A percentile compares a stretch with the other conserved stretches of the same genome.
Evolutionary conservation across 805 yeast species (phyloP).

Genomic region (Barnettozyma wickerhamii): DNA sequence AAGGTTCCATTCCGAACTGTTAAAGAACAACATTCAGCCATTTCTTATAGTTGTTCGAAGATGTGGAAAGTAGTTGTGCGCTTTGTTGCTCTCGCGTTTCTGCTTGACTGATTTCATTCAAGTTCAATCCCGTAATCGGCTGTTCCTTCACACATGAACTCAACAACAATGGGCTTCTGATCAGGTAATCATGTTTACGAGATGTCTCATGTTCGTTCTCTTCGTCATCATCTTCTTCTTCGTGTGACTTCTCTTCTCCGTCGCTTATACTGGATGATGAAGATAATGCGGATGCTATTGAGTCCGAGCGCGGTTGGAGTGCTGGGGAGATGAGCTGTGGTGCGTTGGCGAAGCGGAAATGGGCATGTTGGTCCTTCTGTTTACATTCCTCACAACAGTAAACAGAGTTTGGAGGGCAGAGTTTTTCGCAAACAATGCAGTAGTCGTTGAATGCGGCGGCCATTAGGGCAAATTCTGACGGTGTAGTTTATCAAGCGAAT

Average conservation of each 20-base stretch:
- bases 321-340: conserved; percentile 28
- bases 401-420: conserved; percentile 37
- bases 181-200: conserved; percentile 25
- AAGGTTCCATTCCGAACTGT: not conserved
- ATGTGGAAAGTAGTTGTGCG: conserved; percentile 22
- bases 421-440: conserved; percentile 55
- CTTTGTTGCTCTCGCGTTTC: conserved; percentile 17
- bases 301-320: conserved; percentile 25
- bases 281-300: conserved; percentile 15
- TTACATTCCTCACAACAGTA: conserved; percentile 46
- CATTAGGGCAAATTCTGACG: conserved; percentile 8
- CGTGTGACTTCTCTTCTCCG: conserved; percentile 13
- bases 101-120: conserved; percentile 22
- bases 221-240: conserved; percentile 13
- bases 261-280: conserved; percentile 5
- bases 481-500: no score
- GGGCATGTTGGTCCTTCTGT: conserved; percentile 25
- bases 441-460: conserved; percentile 44
- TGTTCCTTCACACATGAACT: conserved; percentile 23
- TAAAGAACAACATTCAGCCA: conserved; percentile 25
- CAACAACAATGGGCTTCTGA: conserved; percentile 25
- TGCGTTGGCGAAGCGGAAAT: conserved; percentile 22
- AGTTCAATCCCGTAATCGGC: conserved; percentile 22
- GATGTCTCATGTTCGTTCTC: not conserved
- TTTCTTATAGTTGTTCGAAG: conserved; percentile 27